Base-by-base conservation (phyloP, 2,329 filamentous ascomycete genomes). In the Venturia oleaginea region DNA sequence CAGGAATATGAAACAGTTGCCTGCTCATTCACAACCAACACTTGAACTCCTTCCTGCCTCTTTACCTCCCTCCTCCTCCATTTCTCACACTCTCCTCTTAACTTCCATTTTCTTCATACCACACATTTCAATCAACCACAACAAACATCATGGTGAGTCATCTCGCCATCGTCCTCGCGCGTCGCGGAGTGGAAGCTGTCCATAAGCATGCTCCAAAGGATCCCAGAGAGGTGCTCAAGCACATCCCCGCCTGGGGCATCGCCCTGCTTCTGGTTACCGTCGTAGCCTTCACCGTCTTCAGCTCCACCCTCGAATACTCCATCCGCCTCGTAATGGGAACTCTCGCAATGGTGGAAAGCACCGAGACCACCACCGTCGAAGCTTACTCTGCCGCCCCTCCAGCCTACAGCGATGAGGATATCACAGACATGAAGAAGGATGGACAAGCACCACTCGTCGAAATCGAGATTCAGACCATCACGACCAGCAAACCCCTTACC, bases 261-360 rank as follows among this genome's bases (percentile, higher is more conserved):
- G 65, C 66, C 3, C 46, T 74, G 61, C 55, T 76, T 67, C 66
- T 70, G 40, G 66, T 75, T 61, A 78, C 76, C 60, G 59, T 73
- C 65, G 70, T 81, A 72, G 64, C 79, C 70, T 54, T 83, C 70
- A 66, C 76, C 65, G 65, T 79, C 54, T 72, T 71, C 67, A 51
- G 32, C 46, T 64, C 63, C 32, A 42, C 34, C 34, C n/a, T 65
- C 51, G 27, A 59, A 60, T 89, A 89, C 75, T 85, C 83, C 55
- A 82, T 86, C 68, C 81, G 81, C 64, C 75, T 81, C 65, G 78
- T 90, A 64, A 76, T 89, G 55, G 80, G 83, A 1, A 84, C 84
- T 6, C 80, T 90, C 51, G 80, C 85, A 67, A 84, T 86, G 76
- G 79, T 90, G 69, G 87, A 90, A 73, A 82, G 82, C 59, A 80